Conservation (phyloP, 2,329 filamentous ascomycete species). For the Phoma sp. region DNA sequence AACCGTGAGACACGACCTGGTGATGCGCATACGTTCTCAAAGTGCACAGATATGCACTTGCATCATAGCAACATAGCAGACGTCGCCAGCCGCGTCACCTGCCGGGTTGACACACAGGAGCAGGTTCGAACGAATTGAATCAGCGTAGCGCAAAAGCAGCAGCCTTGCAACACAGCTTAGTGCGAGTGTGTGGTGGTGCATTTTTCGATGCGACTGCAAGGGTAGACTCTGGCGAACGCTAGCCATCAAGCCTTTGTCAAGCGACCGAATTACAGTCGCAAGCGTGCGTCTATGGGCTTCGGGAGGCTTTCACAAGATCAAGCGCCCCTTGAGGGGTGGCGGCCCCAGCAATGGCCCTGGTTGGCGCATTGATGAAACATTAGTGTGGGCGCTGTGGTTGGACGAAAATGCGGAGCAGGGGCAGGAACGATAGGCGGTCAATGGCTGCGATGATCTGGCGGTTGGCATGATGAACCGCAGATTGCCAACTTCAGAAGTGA, state of each 20-base stretch:
- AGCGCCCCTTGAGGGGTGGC: conserved; percentile 14
- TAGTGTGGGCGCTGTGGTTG: conserved; percentile 7
- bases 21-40: conserved; percentile 12
- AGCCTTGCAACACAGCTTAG: conserved; percentile 2
- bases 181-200: conserved; percentile 2
- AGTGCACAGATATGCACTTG: neutral
- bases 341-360: conserved; percentile 14
- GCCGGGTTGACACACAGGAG: conserved; percentile 1
- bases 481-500: conserved; percentile 9
- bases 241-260: conserved; percentile 13
- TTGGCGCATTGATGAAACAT: conserved; percentile 17
- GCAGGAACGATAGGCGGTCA: conserved; percentile 19
- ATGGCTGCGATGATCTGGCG: conserved; percentile 4
- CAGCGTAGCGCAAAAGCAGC: neutral
- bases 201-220: neutral
- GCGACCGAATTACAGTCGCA: conserved; percentile 12
- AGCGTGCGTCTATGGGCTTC: conserved; percentile 5
- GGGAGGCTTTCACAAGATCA: conserved; percentile 15
- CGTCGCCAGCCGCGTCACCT: conserved; percentile 13
- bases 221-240: conserved; percentile 13
- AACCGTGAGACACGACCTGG: conserved; percentile 1
- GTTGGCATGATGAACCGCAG: conserved; percentile 9
- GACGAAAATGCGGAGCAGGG: conserved; percentile 14
- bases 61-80: conserved; percentile 1
- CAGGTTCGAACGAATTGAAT: conserved; percentile 3